Evolutionary conservation across 2,329 filamentous ascomycete genomes (phyloP).

Genomic region (Penicillium crustosum): DNA sequence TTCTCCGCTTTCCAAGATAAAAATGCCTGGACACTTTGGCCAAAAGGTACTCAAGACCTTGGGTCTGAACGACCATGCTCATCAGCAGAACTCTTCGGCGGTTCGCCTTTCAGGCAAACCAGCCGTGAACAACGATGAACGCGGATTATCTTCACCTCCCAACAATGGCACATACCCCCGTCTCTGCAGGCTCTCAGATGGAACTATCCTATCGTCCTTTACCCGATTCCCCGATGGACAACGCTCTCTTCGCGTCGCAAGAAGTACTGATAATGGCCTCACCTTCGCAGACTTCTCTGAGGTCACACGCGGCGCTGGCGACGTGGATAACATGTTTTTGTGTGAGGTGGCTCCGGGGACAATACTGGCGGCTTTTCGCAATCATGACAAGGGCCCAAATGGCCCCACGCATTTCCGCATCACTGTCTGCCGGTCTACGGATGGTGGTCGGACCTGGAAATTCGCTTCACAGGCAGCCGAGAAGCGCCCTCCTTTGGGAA

Average conservation of each 20-base stretch:
- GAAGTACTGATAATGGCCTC: slow-evolving; percentile 46
- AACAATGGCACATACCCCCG: slow-evolving; percentile 50
- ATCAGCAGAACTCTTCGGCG: slow-evolving; percentile 2
- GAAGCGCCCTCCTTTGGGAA: slow-evolving; percentile 39
- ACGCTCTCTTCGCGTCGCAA: slow-evolving; percentile 46
- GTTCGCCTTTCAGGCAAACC: slow-evolving; percentile 12
- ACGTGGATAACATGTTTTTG: slow-evolving; percentile 52
- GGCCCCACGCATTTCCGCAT: slow-evolving; percentile 49
- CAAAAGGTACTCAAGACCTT: slow-evolving; percentile 36
- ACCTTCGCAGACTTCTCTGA: slow-evolving; percentile 46
- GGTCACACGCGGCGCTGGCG: slow-evolving; percentile 45
- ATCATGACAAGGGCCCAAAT: slow-evolving; percentile 44
- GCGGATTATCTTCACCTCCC: slow-evolving; percentile 36
- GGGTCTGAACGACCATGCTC: slow-evolving; percentile 22
- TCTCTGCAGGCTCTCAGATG: slow-evolving; percentile 47
- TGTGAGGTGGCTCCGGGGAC: slow-evolving; percentile 40
- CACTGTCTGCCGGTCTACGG: slow-evolving; percentile 50
- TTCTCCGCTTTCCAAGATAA: neutral
- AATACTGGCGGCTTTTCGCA: slow-evolving; percentile 52
- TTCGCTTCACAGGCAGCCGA: slow-evolving; percentile 49
- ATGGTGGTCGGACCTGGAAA: slow-evolving; percentile 47
- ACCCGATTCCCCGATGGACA: slow-evolving; percentile 42
- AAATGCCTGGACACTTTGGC: slow-evolving; percentile 31
- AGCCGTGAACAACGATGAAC: slow-evolving; percentile 35
- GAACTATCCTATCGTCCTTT: slow-evolving; percentile 48